A percentile compares a stretch with the other conserved stretches of the same genome.
Evolutionary conservation across 768 basidiomycete species (phyloP).

Genomic region (Panaeolus cyanescens): DNA sequence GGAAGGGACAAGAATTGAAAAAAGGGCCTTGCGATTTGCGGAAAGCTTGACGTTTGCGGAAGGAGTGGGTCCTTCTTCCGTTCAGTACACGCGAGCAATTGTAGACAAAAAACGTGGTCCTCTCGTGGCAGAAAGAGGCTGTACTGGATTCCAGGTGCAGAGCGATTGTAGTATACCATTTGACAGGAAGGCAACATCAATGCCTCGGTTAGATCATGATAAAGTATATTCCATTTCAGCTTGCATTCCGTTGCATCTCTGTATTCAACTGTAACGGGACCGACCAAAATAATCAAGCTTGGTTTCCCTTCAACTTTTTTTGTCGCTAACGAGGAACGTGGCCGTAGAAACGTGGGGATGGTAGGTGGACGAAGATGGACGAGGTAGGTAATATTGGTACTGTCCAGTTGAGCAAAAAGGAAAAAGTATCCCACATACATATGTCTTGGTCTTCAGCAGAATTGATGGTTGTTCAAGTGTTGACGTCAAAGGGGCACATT

Average conservation of each 20-base stretch:
- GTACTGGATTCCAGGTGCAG: neutral
- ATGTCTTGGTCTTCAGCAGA: neutral
- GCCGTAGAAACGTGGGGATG: constrained; percentile 1
- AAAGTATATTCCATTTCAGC: neutral
- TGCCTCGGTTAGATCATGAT: neutral
- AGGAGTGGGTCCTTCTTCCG: neutral
- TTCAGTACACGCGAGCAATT: neutral
- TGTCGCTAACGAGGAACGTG: neutral
- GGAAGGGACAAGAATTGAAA: neutral
- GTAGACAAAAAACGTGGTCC: neutral
- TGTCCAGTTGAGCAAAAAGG: neutral
- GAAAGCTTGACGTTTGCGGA: neutral
- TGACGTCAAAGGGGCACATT: neutral
- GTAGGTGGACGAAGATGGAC: no score
- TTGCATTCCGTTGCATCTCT: neutral
- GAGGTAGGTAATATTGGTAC: neutral
- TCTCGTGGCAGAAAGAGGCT: neutral
- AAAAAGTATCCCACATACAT: neutral
- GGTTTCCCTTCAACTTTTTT: neutral
- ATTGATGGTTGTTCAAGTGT: neutral
- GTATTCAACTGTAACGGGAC: neutral
- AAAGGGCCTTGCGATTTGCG: constrained; percentile 1
- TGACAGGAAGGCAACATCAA: neutral
- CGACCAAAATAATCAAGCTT: neutral
- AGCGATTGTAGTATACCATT: neutral